These are phyloP conservation scores for Coemansia sp. DNA, from an alignment of 371 early-diverging fungal genomes.

Conservation along the genomic window DNA sequence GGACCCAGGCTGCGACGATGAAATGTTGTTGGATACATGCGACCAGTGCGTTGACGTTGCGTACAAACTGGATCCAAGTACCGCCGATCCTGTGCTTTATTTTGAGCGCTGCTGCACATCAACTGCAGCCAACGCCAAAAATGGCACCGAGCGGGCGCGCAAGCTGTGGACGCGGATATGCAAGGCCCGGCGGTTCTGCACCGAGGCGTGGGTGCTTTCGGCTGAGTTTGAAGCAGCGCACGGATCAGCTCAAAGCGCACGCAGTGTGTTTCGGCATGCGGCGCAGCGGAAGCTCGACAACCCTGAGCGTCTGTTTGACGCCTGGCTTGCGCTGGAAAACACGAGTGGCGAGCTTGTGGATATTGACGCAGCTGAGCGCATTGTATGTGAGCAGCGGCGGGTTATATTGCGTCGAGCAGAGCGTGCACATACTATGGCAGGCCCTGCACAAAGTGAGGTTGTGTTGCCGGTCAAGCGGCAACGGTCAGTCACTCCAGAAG, in stretches of 20 bases:
- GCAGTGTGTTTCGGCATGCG: conserved; percentile 39
- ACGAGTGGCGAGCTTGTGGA: conserved; percentile 6
- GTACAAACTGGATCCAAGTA: conserved; percentile 19
- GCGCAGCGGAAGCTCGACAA: conserved; percentile 40
- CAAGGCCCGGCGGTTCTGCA: conserved; percentile 31
- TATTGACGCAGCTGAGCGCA: conserved; percentile 12
- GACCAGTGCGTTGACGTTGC: conserved; percentile 12
- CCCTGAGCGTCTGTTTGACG: conserved; percentile 36
- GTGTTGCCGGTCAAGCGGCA: conserved; percentile 10
- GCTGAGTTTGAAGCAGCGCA: conserved; percentile 33
- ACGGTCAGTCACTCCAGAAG: conserved; percentile 1
- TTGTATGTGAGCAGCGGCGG: conserved; percentile 18
- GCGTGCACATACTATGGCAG: not conserved
- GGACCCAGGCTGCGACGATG: not conserved
- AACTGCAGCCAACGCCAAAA: not conserved
- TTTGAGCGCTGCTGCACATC: conserved; percentile 38
- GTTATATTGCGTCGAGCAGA: conserved; percentile 23
- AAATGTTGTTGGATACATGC: conserved; percentile 16
- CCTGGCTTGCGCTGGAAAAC: conserved; percentile 33
- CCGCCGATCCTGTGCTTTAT: conserved; percentile 25
- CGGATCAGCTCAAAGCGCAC: conserved; percentile 19
- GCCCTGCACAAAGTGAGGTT: not conserved
- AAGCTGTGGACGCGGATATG: conserved; percentile 40
- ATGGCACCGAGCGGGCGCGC: conserved; percentile 7
- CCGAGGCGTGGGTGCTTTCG: conserved; percentile 41